Evolutionary conservation across 225 moss, liverwort and hornwort genomes (phyloP), one percentile per base, ranked within the genome.

Genomic region (Pseudoscleropodium purum): DNA sequence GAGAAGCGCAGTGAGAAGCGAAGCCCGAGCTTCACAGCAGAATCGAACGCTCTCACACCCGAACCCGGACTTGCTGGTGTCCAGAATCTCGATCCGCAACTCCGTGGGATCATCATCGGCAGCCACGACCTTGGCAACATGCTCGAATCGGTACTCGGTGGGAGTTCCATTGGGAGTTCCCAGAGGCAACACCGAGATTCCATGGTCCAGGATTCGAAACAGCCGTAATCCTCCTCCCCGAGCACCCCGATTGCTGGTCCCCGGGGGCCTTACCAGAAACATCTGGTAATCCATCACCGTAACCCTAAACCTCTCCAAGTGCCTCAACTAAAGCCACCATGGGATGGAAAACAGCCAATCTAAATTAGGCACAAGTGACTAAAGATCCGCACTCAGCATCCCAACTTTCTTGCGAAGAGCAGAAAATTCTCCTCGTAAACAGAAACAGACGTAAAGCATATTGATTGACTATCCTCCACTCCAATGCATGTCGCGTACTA

Each of bases 171-270:
- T 87, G 49, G 92, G 89, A 76, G 85, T 68, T 47, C 85, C 91
- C 85, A 95, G 45, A 34, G 94, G 92, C 90, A 91, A 45, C 43
- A 95, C 65, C 18, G 95, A 91, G 62, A 95, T 90, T 52, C 94
- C 94, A 79, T 92, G 93, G 82, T 95, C 95, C n/a, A 90, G 88
- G 84, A 95, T 91, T 79, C 94, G 95, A 83, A 95, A 91, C 67
- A 94, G 84, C 34, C 93, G 94, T 30, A 92, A 63, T 27, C 89
- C 92, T 84, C 91, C 92, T 67, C 89, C 90, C 19, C 90, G 90
- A 47, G 90, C 89, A 20, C 79, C 80, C 65, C 95, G 87, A 65
- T 47, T 79, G 74, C 87, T 59, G 75, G 84, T 85, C 82, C 92
- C 94, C 52, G 94, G 91, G 14, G 92, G 88, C 36, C 90, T 87